Percentiles rank a stretch among this genome's conserved stretches.
Evolutionary conservation across 164 flowering plant genomes (phyloP).

Genomic region (Liriodendron chinense): DNA sequence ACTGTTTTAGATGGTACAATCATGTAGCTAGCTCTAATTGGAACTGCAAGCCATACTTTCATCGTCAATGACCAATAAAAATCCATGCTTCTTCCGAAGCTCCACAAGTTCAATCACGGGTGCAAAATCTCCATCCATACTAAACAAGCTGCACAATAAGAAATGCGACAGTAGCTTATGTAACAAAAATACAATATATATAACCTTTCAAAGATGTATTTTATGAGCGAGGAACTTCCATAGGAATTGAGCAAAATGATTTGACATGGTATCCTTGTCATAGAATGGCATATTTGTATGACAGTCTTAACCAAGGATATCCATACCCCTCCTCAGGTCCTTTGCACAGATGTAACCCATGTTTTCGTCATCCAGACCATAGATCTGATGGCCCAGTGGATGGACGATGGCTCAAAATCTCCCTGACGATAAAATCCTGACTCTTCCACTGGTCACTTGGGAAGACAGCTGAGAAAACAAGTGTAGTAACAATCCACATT

Average conservation of each 20-base stretch:
- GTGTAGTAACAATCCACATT: background rate
- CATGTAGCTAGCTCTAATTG: slow-evolving; percentile 1
- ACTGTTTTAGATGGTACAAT: background rate
- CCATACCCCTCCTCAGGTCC: no score
- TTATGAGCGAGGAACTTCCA: no score
- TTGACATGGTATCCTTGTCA: no score
- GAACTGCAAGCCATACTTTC: slow-evolving; percentile 40
- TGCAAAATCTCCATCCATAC: slow-evolving; percentile 99
- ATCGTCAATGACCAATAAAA: slow-evolving; percentile 91
- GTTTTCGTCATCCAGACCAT: background rate
- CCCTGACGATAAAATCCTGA: background rate
- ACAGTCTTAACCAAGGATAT: no score
- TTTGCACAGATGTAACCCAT: background rate
- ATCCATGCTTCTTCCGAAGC: slow-evolving; percentile 75
- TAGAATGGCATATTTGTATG: no score
- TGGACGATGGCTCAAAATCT: background rate
- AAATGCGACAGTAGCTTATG: background rate
- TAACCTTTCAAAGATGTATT: background rate
- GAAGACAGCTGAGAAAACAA: background rate
- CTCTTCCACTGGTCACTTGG: background rate
- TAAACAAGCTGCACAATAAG: slow-evolving; percentile 69
- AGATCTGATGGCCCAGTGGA: background rate
- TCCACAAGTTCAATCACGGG: slow-evolving; percentile 67
- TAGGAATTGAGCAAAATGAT: no score
- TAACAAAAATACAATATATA: background rate